Evolutionary conservation across 2,329 filamentous ascomycete species (phyloP), one percentile per base, ranked within the genome.

Genomic region (Cladosporium sphaerospermum): DNA sequence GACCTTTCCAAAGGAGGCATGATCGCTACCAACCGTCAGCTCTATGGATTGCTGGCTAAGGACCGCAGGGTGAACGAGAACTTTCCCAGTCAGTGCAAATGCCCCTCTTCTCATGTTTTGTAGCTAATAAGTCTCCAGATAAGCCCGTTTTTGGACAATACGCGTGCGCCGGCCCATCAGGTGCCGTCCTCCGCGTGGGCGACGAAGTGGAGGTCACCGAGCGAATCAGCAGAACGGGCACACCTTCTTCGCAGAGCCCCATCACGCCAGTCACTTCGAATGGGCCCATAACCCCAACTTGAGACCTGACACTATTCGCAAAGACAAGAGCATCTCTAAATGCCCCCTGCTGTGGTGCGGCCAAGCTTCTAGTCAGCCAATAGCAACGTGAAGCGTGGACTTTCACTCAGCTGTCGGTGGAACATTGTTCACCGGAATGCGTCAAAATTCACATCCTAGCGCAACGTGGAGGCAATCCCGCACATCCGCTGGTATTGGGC

Each of bases 91-190:
- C 57, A 57, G 63, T 52, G 8, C 8, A 19, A 33, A 32, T 9
- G 34, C 28, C 34, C 3, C 34, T 9, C 8, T 16, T 14, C 10
- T 14, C 36, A 39, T 48, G 44, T 23, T 40, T n/a, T 3, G 9
- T 34, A 28, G 42, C 58, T 60, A 31, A 59, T 40, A 10, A 19
- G 3, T 2, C 16, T 23, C 9, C 43, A 66, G 63, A 67, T 40
- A 65, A 65, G 53, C 65, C 65, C 11, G 65, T 67, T 7, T 67
- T 67, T 34, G 65, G 65, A n/a, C 65, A 67, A 48, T 67, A 67
- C 50, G 65, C 65, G 13, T 67, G 65, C 46, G 65, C 65, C n/a
- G 65, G 65, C 23, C 65, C 65, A 1, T 65, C 63, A 34, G 65
- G 65, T 32, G 65, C 65, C 9, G 58, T 67, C 1, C 54, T 67